Evolutionary conservation across 2,329 filamentous ascomycete genomes (phyloP).

Genomic region (Alternaria metachromatica): DNA sequence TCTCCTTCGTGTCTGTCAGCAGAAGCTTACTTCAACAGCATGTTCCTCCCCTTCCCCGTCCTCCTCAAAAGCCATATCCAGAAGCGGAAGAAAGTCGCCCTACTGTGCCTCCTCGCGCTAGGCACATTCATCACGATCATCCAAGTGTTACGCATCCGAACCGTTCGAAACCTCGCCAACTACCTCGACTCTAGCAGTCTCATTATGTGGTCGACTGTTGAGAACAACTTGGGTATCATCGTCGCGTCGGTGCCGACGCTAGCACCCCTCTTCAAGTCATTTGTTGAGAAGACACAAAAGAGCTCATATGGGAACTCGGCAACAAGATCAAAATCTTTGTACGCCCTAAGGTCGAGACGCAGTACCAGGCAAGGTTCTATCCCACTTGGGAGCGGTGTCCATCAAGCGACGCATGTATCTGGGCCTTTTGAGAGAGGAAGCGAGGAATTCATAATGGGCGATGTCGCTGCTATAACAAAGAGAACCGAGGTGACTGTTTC

Average conservation of each 20-base stretch:
- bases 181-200: constrained; percentile 21
- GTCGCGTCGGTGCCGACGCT: constrained; percentile 21
- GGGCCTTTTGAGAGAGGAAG: constrained; percentile 1
- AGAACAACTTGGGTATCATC: constrained; percentile 26
- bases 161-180: constrained; percentile 18
- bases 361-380: constrained; percentile 6
- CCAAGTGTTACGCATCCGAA: constrained; percentile 19
- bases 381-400: constrained; percentile 3
- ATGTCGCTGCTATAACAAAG: constrained; percentile 8
- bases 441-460: constrained; percentile 15
- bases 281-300: constrained; percentile 21
- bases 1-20: background rate
- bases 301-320: constrained; percentile 8
- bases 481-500: constrained; percentile 13
- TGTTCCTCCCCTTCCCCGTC: constrained; percentile 22
- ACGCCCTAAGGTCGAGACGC: constrained; percentile 5
- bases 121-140: constrained; percentile 25
- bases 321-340: constrained; percentile 10
- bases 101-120: constrained; percentile 17
- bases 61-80: constrained; percentile 17
- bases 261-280: constrained; percentile 21
- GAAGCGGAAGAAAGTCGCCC: constrained; percentile 18
- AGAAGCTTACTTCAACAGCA: constrained; percentile 5
- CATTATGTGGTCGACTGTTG: constrained; percentile 26
- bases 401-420: background rate